Base-by-base conservation (phyloP, 768 basidiomycete genomes). In the Tylopilus balloui region DNA sequence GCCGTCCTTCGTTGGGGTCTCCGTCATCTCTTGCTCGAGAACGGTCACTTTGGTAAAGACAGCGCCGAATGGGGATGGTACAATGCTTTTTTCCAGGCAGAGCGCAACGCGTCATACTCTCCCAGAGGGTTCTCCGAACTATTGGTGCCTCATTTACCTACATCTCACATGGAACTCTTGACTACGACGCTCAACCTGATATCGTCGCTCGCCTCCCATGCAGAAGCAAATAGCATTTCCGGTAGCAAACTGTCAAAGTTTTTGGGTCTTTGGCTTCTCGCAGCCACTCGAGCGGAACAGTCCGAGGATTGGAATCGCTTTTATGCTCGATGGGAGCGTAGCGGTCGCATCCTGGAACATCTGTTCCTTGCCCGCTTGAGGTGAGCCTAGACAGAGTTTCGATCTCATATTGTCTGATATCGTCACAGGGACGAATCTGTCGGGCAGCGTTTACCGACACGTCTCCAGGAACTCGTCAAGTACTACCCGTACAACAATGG, bases 1-100 rank as follows among this genome's bases (percentile, higher is more conserved):
- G 82, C 88, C 21, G 84, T 90, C 14, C 72, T 91, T 15, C 82
- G 89, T 37, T 91, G 89, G 89, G 86, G 78, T 29, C 65, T 91
- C 24, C 81, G 88, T 25, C 88, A 91, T 61, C 71, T 90, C 37
- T 71, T 79, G 24, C 70, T 90, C 6, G 78, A 84, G 24, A 75
- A 77, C 5, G 66, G 69, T 19, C 71, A 70, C 14, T 87, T 89
- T 53, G 86, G 85, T 24, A 79, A 75, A 37, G 72, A 77, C 39
- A 5, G 64, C 70, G 38, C 70, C 65, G 59, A 80, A 76, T 78
- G 78, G 60, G 68, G 67, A 3, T 91, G 89, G 89, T 91, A 90
- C 65, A 70, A 67, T 31, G 59, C 72, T 1, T 91, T 89, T 65
- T 71, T 76, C 47, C 72, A 76, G 24, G 72, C 78, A 0, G 88